These are phyloP conservation scores for Clarireedia sp. DNA, from an alignment of 2,329 filamentous ascomycete genomes.

Conservation along the genomic window DNA sequence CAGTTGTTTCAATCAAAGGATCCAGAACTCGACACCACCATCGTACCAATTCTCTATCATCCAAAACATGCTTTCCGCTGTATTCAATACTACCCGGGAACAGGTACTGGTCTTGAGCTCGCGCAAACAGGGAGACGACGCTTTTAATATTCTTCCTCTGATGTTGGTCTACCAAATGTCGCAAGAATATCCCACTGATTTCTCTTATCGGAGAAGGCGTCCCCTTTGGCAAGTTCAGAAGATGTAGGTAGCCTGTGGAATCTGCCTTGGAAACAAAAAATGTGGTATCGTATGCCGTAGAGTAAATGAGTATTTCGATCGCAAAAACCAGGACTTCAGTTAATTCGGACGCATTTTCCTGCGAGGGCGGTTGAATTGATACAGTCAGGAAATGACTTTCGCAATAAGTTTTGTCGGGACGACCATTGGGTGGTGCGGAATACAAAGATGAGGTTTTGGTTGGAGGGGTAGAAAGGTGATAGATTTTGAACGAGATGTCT, in stretches of 20 bases:
- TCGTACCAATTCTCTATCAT: slow-evolving; percentile 80
- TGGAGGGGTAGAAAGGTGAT: slow-evolving; percentile 84
- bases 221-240: slow-evolving; percentile 55
- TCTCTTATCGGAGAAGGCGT: slow-evolving; percentile 65
- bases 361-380: slow-evolving; percentile 34
- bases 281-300: slow-evolving; percentile 70
- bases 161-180: slow-evolving; percentile 61
- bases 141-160: slow-evolving; percentile 58
- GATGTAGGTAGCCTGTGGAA: slow-evolving; percentile 78
- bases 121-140: slow-evolving; percentile 82
- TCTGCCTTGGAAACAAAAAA: slow-evolving; percentile 96
- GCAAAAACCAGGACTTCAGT: slow-evolving; percentile 62
- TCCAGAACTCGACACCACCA: slow-evolving; percentile 95
- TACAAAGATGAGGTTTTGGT: slow-evolving; percentile 68
- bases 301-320: slow-evolving; percentile 82
- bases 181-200: slow-evolving; percentile 67
- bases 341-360: slow-evolving; percentile 19
- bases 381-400: slow-evolving; percentile 73
- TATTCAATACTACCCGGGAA: slow-evolving; percentile 91
- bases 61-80: slow-evolving; percentile 76
- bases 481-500: slow-evolving; percentile 54
- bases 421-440: slow-evolving; percentile 63
- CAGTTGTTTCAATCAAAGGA: slow-evolving; percentile 46
- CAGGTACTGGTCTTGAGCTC: slow-evolving; percentile 86
- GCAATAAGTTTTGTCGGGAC: slow-evolving; percentile 71